These are phyloP conservation scores for Saturnispora sekii DNA, from an alignment of 805 yeast species.

Conservation along the genomic window DNA sequence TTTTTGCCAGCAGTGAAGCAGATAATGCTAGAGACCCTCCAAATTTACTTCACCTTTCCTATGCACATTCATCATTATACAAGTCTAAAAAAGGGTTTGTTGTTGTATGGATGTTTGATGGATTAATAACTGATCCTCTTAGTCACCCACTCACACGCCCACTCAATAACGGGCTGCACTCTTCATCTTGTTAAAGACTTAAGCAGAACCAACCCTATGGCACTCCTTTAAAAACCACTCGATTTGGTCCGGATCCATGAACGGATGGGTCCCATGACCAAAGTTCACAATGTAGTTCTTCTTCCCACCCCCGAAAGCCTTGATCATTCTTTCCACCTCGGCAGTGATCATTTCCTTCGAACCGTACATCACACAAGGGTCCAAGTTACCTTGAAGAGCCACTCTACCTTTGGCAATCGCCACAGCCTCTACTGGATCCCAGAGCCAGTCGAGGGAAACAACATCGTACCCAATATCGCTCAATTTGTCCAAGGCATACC, in stretches of 20 bases:
- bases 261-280: constrained; percentile 98
- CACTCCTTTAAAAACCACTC: constrained; percentile 71
- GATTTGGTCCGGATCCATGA: constrained; percentile 88
- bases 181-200: neutral
- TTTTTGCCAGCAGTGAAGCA: too few relatives aligned
- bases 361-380: constrained; percentile 93
- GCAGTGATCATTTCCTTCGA: constrained; percentile 66
- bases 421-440: constrained; percentile 78
- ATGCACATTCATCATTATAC: too few relatives aligned
- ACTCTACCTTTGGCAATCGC: constrained; percentile 65
- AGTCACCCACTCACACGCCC: too few relatives aligned
- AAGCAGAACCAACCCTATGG: constrained; percentile 13
- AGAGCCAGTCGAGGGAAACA: constrained; percentile 91
- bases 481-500: constrained; percentile 87
- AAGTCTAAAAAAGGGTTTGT: neutral
- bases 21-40: too few relatives aligned
- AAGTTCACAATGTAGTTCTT: constrained; percentile 86
- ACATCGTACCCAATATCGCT: constrained; percentile 74
- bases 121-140: too few relatives aligned
- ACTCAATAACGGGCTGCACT: too few relatives aligned
- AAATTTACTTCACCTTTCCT: too few relatives aligned
- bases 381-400: constrained; percentile 87
- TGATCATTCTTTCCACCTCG: constrained; percentile 81
- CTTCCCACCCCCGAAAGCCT: constrained; percentile 91
- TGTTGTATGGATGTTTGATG: too few relatives aligned